Evolutionary conservation across 495 filamentous ascomycete species (phyloP).

Genomic region (Podospora appendiculata): DNA sequence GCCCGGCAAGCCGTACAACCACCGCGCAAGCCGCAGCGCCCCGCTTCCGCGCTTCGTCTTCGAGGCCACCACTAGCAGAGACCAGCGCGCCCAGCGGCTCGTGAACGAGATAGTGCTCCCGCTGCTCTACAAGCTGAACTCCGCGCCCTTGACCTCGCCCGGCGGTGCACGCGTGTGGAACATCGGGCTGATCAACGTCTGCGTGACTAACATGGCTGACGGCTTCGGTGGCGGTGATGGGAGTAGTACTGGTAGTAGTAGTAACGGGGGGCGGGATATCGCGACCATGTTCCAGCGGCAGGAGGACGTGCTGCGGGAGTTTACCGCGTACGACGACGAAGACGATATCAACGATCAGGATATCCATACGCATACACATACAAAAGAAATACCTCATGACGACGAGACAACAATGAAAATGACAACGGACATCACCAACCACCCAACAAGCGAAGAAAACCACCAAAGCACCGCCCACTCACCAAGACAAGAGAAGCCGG

Average conservation of each 20-base stretch:
- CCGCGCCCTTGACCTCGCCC: slow-evolving; percentile 31
- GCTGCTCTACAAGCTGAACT: slow-evolving; percentile 68
- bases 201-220: slow-evolving; percentile 76
- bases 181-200: slow-evolving; percentile 75
- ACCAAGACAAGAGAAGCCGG: too few relatives aligned
- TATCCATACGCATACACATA: neutral
- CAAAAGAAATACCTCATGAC: neutral
- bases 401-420: neutral
- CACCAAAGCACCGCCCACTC: too few relatives aligned
- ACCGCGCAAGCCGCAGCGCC: slow-evolving; percentile 61
- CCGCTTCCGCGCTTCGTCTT: slow-evolving; percentile 66
- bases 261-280: slow-evolving; percentile 50
- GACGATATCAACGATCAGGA: neutral
- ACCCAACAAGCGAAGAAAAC: too few relatives aligned
- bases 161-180: slow-evolving; percentile 51
- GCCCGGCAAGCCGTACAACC: slow-evolving; percentile 17
- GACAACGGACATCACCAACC: too few relatives aligned
- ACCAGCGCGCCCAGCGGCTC: slow-evolving; percentile 56
- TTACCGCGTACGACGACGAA: slow-evolving; percentile 37
- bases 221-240: slow-evolving; percentile 43
- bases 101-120: slow-evolving; percentile 58
- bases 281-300: slow-evolving; percentile 62
- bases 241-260: slow-evolving; percentile 16
- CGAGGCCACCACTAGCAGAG: slow-evolving; percentile 43
- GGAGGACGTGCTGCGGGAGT: slow-evolving; percentile 55